A percentile compares a stretch with the other conserved stretches of the same genome.
phyloP scores from a whole-genome alignment of 306 rosid genomes.

The Benincasa hispida region DNA sequence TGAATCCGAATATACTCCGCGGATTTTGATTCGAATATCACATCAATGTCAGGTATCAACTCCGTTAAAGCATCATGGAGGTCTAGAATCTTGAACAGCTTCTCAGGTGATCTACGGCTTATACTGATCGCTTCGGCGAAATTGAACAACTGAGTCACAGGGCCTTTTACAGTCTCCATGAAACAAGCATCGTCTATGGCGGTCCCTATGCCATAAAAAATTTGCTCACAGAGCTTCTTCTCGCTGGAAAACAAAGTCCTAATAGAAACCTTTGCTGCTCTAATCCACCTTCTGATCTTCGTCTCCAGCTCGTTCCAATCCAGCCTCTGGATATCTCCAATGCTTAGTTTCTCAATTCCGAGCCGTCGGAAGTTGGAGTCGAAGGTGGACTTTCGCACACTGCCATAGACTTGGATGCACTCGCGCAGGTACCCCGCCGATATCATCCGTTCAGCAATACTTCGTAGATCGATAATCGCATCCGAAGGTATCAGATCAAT shows the following conservation, averaged over 20 bases:
- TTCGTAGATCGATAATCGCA: slow-evolving; percentile 54
- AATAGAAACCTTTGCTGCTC: slow-evolving; percentile 71
- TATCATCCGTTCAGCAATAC: slow-evolving; percentile 85
- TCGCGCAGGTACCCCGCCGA: slow-evolving; percentile 73
- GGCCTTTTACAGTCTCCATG: slow-evolving; percentile 88
- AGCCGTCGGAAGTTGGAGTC: slow-evolving; percentile 66
- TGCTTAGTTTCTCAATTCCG: slow-evolving; percentile 74
- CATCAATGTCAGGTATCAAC: slow-evolving; percentile 79
- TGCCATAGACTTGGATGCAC: slow-evolving; percentile 89
- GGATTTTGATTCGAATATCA: slow-evolving; percentile 71
- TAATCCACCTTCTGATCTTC: slow-evolving; percentile 90
- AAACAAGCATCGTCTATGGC: slow-evolving; percentile 84
- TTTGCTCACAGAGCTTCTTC: slow-evolving; percentile 80
- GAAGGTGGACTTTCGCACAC: slow-evolving; percentile 67
- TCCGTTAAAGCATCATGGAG: slow-evolving; percentile 79
- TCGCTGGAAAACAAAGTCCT: slow-evolving; percentile 74
- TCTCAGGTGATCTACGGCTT: slow-evolving; percentile 86
- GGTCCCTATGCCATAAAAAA: slow-evolving; percentile 67
- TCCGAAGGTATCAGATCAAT: slow-evolving; percentile 84
- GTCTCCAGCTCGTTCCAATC: slow-evolving; percentile 79
- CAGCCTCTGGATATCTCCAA: slow-evolving; percentile 86
- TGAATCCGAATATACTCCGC: slow-evolving; percentile 78
- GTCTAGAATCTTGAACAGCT: slow-evolving; percentile 82
- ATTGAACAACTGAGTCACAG: slow-evolving; percentile 85
- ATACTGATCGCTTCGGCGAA: slow-evolving; percentile 90